Percentiles rank a stretch among this genome's conserved stretches.
phyloP scores from a whole-genome alignment of 2,329 filamentous ascomycete genomes.

The Incumbomyces lentus region DNA sequence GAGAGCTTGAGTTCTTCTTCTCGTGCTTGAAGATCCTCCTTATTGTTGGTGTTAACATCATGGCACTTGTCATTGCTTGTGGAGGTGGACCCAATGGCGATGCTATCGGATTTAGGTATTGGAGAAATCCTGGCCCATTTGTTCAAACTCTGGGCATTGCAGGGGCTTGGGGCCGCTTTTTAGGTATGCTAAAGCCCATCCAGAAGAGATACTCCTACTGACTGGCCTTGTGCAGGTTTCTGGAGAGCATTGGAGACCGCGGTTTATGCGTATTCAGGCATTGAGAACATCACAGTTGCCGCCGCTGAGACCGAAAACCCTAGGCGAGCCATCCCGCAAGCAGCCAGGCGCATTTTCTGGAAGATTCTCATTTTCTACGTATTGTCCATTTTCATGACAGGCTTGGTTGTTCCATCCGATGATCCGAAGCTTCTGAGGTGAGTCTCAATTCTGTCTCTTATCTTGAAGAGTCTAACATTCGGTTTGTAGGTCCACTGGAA shows the following conservation, averaged over 20 bases:
- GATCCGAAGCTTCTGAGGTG: conserved; percentile 22
- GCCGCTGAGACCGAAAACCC: conserved; percentile 48
- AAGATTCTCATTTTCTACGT: conserved; percentile 50
- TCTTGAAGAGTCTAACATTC: too few species aligned
- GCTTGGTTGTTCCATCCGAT: conserved; percentile 30
- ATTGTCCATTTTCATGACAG: conserved; percentile 9
- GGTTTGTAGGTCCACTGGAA: conserved; percentile 12
- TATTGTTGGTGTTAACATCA: conserved; percentile 73
- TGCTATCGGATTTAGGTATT: conserved; percentile 62
- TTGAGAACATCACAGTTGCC: conserved; percentile 45
- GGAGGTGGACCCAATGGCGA: conserved; percentile 56
- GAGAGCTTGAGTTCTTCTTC: conserved; percentile 43
- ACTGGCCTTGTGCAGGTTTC: conserved; percentile 49
- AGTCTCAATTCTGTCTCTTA: too few species aligned
- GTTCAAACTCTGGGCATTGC: conserved; percentile 5
- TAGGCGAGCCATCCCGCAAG: conserved; percentile 43
- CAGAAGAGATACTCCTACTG: conserved; percentile 34
- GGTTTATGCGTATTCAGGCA: conserved; percentile 42
- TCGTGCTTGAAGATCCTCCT: conserved; percentile 38
- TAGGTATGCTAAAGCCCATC: conserved; percentile 30
- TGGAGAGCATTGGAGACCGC: conserved; percentile 41
- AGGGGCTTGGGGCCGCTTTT: too few species aligned
- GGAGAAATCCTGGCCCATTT: conserved; percentile 64
- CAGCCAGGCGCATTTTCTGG: conserved; percentile 45
- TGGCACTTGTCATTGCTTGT: conserved; percentile 38